A percentile compares a stretch with the other conserved stretches of the same genome.
These are phyloP conservation scores for Lentithecium fluviatile DNA, from an alignment of 495 filamentous ascomycete species.

Conservation along the genomic window DNA sequence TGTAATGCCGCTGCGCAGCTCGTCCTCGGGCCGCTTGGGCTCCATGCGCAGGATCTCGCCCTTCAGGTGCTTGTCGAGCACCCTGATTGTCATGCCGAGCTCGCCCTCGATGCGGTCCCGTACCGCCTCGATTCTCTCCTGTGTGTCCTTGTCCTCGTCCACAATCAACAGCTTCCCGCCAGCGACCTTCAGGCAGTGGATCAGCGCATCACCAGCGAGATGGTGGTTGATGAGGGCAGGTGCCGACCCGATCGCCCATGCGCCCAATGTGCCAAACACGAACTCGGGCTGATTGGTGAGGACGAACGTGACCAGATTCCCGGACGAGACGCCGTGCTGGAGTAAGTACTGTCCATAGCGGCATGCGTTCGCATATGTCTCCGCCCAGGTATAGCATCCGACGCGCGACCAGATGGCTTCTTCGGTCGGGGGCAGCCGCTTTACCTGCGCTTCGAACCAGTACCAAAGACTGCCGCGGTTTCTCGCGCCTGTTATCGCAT, in stretches of 20 bases:
- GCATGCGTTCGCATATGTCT: slow-evolving; percentile 55
- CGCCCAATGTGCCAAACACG: slow-evolving; percentile 60
- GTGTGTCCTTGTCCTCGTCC: slow-evolving; percentile 59
- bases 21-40: slow-evolving; percentile 51
- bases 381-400: slow-evolving; percentile 61
- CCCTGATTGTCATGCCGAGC: slow-evolving; percentile 55
- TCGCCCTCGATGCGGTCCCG: slow-evolving; percentile 49
- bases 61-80: slow-evolving; percentile 51
- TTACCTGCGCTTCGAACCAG: slow-evolving; percentile 58
- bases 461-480: slow-evolving; percentile 63
- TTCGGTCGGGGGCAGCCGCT: slow-evolving; percentile 49
- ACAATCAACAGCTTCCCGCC: slow-evolving; percentile 61
- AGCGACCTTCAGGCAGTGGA: slow-evolving; percentile 67
- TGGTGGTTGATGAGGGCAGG: slow-evolving; percentile 75
- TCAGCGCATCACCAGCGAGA: slow-evolving; percentile 60
- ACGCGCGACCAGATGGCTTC: slow-evolving; percentile 66
- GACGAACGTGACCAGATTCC: slow-evolving; percentile 69
- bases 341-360: slow-evolving; percentile 68
- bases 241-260: slow-evolving; percentile 63
- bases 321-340: slow-evolving; percentile 57
- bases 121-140: slow-evolving; percentile 56
- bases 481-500: slow-evolving; percentile 46
- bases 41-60: slow-evolving; percentile 51
- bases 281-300: slow-evolving; percentile 69
- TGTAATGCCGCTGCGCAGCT: slow-evolving; percentile 49